Base-by-base conservation (phyloP, 495 filamentous ascomycete species). In the Pseudoneurospora amorphoporcata region DNA sequence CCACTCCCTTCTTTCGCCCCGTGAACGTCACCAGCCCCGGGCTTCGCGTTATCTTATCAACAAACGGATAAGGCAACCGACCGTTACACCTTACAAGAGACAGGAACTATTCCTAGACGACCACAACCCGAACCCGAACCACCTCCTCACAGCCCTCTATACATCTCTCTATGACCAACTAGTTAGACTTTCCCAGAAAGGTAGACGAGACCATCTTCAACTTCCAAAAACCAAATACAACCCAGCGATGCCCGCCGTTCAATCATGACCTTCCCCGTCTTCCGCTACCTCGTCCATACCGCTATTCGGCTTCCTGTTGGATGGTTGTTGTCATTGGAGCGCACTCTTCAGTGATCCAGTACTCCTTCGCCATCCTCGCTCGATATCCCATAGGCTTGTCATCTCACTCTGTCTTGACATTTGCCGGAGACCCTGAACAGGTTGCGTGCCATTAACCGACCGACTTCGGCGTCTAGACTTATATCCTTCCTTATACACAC, bases 231-330 rank as follows among this genome's bases (percentile, higher is more conserved):
- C 65, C 32, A 69, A 40, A 16, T 41, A 29, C 35, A 29, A 9
- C 39, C 19, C 69, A 58, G 69, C 39, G 39, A 70, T 47, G 69
- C 39, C 39, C 39, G 42, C 23, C 10, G 29, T 17, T 45, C 69
- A 70, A 70, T 35, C 39, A 70, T 70, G 69, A 70, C 69, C 69
- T 23, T 16, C 69, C 39, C 69, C 23, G 39, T 42, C 29, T 53
- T 70, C 23, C 69, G 38, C 42, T 35, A 43, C 69, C 39, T 47
- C 4, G n/a, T 70, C 39, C 39, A 35, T 70, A 70, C 69, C 53
- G 53, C 53, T 65, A 65, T 14, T 65, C 53, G 53, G 53, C 53
- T 65, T 35, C 53, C 53, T 65, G 53, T 65, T 65, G 53, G 29
- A 65, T 65, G 53, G 53, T 65, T 65, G 29, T 65, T 65, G 53